Percentiles rank a stretch among this genome's conserved stretches.
phyloP scores from a whole-genome alignment of 257 asterid species.

The Solanum sejunctum region DNA sequence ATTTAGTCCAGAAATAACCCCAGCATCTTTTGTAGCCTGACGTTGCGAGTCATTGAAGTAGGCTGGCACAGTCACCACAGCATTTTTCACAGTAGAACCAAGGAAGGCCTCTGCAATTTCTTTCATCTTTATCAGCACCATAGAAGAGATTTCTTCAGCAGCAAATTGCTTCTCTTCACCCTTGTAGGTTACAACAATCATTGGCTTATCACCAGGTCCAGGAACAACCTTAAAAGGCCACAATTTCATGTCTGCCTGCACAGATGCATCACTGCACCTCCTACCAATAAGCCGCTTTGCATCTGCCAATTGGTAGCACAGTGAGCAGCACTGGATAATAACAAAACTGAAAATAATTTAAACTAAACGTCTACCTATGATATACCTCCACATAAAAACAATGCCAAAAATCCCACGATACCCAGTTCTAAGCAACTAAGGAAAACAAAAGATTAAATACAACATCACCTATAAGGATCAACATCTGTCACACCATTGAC shows the following conservation, averaged over 20 bases:
- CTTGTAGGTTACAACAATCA: conserved; percentile 17
- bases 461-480: neutral
- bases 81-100: conserved; percentile 26
- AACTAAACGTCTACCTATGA: neutral
- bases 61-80: conserved; percentile 32
- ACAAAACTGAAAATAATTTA: neutral
- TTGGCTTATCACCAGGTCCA: conserved; percentile 21
- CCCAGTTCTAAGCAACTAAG: neutral
- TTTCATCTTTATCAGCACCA: conserved; percentile 18
- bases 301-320: neutral
- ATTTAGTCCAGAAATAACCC: conserved; percentile 28
- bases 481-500: neutral
- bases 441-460: neutral
- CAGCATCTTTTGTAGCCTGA: conserved; percentile 37
- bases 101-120: conserved; percentile 16
- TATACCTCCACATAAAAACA: neutral
- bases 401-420: neutral
- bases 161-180: conserved; percentile 21
- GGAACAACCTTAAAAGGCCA: conserved; percentile 21
- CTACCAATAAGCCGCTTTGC: conserved; percentile 21
- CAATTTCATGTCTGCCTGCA: conserved; percentile 10
- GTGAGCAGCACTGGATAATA: conserved; percentile 5
- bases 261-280: conserved; percentile 12
- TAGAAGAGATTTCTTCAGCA: conserved; percentile 18
- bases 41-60: conserved; percentile 38